Evolutionary conservation across 495 filamentous ascomycete genomes (phyloP), one percentile per base, ranked within the genome.

Genomic region (Letharia lupina): DNA sequence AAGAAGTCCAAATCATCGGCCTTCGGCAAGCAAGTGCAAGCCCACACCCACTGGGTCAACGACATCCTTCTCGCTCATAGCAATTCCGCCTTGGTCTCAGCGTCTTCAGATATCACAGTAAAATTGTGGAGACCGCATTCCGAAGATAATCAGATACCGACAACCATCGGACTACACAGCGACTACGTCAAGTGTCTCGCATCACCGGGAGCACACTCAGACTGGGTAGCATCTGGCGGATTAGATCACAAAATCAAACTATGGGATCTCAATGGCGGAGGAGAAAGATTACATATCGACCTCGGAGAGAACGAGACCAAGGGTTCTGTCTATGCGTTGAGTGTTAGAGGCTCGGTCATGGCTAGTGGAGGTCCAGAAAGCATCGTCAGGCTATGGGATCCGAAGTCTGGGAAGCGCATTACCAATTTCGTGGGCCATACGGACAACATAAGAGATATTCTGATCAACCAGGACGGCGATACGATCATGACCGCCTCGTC

Each of bases 371-470:
- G 94, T 0, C 94, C 94, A 3, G 94, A 98, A 77, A 94, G 90
- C 70, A 89, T 92, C 48, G 94, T 98, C 1, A 81, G 93, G 44
- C 77, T 98, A 66, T 98, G 95, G 93, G 94, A 98, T 77, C 86
- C 91, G 23, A 87, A 86, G 74, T 87, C 91, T 42, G 93, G 94
- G 39, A 91, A 94, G 77, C 82, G 88, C 62, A 88, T 98, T 62
- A 96, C 93, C 60, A 98, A 96, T 73, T 92, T 98, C 64, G 91
- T 97, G 12, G 94, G 94, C n/a, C 94, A 98, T 77, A 97, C 93
- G 45, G 94, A 97, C 77, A 96, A 93, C 68, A 84, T 98, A 67
- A 87, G 94, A 56, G 87, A 91, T 67, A 91, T 98, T 66, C 77
- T 98, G 62, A 87, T 98, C 70, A 96, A 89, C 68, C 84, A 93